A percentile compares a stretch with the other conserved stretches of the same genome.
Conservation (phyloP, 192 early-diverging fungal species). For the Coemansia pectinata region DNA sequence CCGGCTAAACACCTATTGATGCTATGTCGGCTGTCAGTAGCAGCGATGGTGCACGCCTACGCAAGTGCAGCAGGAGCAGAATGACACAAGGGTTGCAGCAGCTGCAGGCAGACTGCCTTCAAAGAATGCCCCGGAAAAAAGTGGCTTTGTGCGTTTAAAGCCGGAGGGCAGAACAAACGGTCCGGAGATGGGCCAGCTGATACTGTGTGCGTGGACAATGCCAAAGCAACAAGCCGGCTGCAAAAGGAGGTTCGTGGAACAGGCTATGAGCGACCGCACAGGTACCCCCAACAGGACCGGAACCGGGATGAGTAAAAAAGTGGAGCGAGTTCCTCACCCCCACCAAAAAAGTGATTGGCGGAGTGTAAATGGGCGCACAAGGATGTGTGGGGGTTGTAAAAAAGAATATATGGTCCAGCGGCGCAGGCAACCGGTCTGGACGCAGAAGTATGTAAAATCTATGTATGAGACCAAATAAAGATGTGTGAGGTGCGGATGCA, state of each 20-base stretch:
- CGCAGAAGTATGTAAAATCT: not conserved
- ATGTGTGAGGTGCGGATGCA: not conserved
- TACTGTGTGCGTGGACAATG: not conserved
- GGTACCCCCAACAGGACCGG: not conserved
- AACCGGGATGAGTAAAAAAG: not conserved
- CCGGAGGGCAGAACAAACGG: constrained; percentile 9
- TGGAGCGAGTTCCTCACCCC: not conserved
- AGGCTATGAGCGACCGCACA: not conserved
- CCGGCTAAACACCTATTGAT: not conserved
- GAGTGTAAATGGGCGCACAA: not conserved
- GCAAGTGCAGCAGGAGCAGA: not conserved
- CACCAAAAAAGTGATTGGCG: not conserved
- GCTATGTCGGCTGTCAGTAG: not conserved
- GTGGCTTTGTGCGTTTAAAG: constrained; percentile 5
- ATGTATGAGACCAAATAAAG: not conserved
- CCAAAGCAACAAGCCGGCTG: not conserved
- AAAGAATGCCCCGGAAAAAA: constrained; percentile 7
- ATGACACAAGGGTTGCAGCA: not conserved
- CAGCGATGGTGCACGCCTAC: not conserved
- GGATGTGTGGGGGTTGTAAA: not conserved
- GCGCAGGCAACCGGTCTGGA: not conserved
- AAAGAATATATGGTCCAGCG: not conserved
- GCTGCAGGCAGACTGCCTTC: not conserved
- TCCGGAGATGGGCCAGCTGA: not conserved
- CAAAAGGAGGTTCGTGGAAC: not conserved